A percentile compares a stretch with the other conserved stretches of the same genome.
Evolutionary conservation across 1,284 basidiomycete species (phyloP).

Genomic region (Boletus semigastroideus): DNA sequence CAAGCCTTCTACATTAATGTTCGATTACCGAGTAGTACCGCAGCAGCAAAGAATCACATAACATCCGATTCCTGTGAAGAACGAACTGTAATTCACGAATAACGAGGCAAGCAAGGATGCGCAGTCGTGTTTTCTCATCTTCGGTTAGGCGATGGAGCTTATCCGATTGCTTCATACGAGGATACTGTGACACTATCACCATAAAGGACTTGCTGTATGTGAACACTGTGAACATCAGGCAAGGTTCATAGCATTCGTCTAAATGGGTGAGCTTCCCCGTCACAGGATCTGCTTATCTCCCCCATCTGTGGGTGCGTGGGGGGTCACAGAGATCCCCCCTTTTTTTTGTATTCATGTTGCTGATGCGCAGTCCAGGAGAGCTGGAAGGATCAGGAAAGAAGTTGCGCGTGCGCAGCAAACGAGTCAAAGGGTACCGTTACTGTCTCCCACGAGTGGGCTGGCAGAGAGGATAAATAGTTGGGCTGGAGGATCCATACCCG

Average conservation of each 20-base stretch:
- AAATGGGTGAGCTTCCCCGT: neutral
- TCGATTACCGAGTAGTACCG: too few species aligned
- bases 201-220: constrained; percentile 13
- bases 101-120: neutral
- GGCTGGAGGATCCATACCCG: neutral
- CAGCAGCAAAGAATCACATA: too few species aligned
- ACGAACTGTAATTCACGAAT: neutral
- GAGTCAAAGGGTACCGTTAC: neutral
- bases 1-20: neutral
- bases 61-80: neutral
- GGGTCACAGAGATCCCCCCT: neutral
- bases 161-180: neutral
- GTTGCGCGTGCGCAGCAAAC: neutral
- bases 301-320: constrained; percentile 5
- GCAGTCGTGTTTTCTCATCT: neutral
- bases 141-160: neutral
- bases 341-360: neutral
- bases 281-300: neutral
- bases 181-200: neutral
- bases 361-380: neutral
- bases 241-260: neutral
- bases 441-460: neutral
- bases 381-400: neutral
- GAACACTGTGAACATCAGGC: neutral
- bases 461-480: constrained; percentile 17